Evolutionary conservation across 495 filamentous ascomycete species (phyloP).

Genomic region (Astrothelium macrocarpum): DNA sequence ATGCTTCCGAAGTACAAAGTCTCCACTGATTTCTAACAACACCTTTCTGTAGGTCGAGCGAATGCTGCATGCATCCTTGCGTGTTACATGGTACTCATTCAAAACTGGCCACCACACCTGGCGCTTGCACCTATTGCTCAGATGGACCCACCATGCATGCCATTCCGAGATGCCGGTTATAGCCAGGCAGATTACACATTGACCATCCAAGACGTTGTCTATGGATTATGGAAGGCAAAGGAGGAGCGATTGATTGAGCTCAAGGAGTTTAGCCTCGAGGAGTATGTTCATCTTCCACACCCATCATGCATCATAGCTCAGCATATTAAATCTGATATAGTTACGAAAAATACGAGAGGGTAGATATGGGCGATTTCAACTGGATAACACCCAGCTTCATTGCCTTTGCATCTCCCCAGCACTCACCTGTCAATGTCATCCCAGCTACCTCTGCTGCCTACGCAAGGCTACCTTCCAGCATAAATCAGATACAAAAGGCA

Average conservation of each 20-base stretch:
- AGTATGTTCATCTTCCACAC: constrained; percentile 45
- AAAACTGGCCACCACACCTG: constrained; percentile 94
- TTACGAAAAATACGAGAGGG: constrained; percentile 87
- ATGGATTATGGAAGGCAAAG: constrained; percentile 97
- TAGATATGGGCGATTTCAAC: constrained; percentile 99
- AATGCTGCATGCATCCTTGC: constrained; percentile 95
- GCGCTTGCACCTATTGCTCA: constrained; percentile 95
- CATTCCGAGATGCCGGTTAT: constrained; percentile 95
- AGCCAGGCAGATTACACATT: constrained; percentile 95
- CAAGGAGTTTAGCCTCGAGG: constrained; percentile 84
- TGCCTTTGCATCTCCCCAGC: constrained; percentile 91
- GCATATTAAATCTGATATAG: constrained; percentile 27
- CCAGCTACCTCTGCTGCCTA: constrained; percentile 60
- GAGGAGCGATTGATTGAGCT: constrained; percentile 81
- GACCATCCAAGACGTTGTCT: constrained; percentile 93
- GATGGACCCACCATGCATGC: constrained; percentile 94
- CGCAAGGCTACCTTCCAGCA: constrained; percentile 56
- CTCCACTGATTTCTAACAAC: constrained; percentile 11
- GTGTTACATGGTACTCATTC: constrained; percentile 97
- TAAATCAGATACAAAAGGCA: constrained; percentile 53
- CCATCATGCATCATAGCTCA: neutral
- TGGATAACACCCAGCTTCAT: constrained; percentile 94
- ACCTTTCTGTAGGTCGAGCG: constrained; percentile 51
- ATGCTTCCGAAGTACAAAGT: constrained; percentile 28
- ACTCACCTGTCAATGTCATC: constrained; percentile 60